Conservation (phyloP, 352 stramenopile genomes). For the Phytophthora litchii region DNA sequence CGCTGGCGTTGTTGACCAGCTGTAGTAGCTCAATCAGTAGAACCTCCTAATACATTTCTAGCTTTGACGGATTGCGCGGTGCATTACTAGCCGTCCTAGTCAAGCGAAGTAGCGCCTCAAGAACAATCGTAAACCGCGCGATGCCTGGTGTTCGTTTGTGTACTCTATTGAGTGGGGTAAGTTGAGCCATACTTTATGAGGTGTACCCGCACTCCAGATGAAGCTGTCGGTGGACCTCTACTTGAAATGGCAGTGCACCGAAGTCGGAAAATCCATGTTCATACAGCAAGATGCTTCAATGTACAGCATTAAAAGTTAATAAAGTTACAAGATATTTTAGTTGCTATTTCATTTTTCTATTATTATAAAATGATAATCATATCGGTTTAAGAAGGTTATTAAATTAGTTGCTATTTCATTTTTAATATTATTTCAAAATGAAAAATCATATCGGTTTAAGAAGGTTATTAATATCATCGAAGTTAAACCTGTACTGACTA, state of each 20-base stretch:
- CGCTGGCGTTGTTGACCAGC: slow-evolving; percentile 3
- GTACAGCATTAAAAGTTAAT: background rate
- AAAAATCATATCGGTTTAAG: background rate
- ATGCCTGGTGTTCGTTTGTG: background rate
- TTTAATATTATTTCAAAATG: background rate
- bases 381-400: no score
- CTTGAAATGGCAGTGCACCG: background rate
- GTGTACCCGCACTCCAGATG: no score
- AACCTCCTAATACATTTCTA: background rate
- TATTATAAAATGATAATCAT: background rate
- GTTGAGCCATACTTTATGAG: background rate
- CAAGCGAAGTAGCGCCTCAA: background rate
- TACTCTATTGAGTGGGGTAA: background rate
- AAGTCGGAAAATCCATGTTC: background rate
- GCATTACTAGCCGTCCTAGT: no score
- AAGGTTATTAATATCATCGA: background rate
- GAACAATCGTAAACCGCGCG: background rate
- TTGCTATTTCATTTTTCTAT: background rate
- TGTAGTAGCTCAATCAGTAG: background rate
- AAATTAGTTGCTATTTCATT: background rate
- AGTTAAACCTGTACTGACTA: background rate
- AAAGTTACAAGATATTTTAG: background rate
- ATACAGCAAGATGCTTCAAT: background rate
- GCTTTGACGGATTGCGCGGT: no score
- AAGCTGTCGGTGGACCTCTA: no score